Evolutionary conservation across 176 grass and related monocot species (phyloP).

Genomic region (Oryza nivara): DNA sequence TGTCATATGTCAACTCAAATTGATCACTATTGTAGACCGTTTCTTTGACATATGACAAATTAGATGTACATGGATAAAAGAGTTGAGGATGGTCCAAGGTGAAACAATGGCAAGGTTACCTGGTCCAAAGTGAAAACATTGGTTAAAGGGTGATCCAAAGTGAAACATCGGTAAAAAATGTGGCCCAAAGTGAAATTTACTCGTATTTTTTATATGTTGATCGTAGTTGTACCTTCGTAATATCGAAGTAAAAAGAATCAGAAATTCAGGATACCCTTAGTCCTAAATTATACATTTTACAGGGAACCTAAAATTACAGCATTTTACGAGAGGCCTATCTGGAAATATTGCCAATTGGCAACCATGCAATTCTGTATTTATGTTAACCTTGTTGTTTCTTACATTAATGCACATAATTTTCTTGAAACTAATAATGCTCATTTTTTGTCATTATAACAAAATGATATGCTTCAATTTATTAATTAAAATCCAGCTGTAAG

Average conservation of each 20-base stretch:
- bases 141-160: too few species aligned
- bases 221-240: conserved; percentile 1
- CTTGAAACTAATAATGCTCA: neutral
- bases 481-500: neutral
- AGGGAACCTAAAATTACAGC: neutral
- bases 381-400: neutral
- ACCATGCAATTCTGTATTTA: neutral
- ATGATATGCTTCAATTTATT: conserved; percentile 16
- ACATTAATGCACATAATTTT: neutral
- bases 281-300: conserved; percentile 15
- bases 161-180: too few species aligned
- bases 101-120: too few species aligned
- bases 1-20: too few species aligned
- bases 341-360: neutral
- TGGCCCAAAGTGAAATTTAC: too few species aligned
- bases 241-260: neutral
- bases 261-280: neutral
- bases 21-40: too few species aligned
- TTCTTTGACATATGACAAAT: too few species aligned
- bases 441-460: neutral
- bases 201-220: neutral
- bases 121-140: too few species aligned
- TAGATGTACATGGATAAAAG: too few species aligned
- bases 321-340: conserved; percentile 1
- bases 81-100: too few species aligned